Percentiles rank a stretch among this genome's conserved stretches.
Conservation (phyloP, 2,329 filamentous ascomycete genomes). For the Aspergillus candidus region DNA sequence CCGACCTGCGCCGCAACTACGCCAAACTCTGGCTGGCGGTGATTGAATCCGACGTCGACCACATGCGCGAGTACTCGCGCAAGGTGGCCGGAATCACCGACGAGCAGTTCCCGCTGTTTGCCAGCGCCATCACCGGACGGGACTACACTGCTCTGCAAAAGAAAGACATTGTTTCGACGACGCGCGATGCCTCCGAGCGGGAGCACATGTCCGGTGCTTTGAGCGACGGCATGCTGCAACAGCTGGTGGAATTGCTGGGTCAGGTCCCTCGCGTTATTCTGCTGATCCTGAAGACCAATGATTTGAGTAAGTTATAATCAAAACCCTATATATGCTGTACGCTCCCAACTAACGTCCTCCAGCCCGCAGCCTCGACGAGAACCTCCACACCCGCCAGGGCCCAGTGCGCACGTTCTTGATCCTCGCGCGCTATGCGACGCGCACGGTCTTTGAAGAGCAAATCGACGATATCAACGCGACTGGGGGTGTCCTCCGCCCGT, state of each 20-base stretch:
- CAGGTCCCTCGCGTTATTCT: slow-evolving; percentile 88
- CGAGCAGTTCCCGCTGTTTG: slow-evolving; percentile 89
- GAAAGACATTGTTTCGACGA: slow-evolving; percentile 50
- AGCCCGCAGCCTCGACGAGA: slow-evolving; percentile 86
- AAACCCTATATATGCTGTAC: background rate
- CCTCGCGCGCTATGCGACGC: slow-evolving; percentile 57
- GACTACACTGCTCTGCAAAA: slow-evolving; percentile 72
- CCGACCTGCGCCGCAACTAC: slow-evolving; percentile 72
- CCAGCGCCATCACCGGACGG: slow-evolving; percentile 88
- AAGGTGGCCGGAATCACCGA: slow-evolving; percentile 86
- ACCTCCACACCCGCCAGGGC: slow-evolving; percentile 52
- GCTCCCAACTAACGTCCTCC: slow-evolving; percentile 3
- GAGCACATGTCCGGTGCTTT: slow-evolving; percentile 77
- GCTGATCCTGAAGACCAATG: slow-evolving; percentile 95
- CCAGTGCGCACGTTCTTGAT: slow-evolving; percentile 59
- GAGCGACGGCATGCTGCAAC: slow-evolving; percentile 79
- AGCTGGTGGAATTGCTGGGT: slow-evolving; percentile 81
- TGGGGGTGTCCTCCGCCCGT: slow-evolving; percentile 48
- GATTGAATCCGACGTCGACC: slow-evolving; percentile 75
- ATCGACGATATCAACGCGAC: slow-evolving; percentile 45
- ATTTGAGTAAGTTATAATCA: slow-evolving; percentile 61
- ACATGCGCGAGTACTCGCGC: slow-evolving; percentile 82
- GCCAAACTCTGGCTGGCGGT: slow-evolving; percentile 97
- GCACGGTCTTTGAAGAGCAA: slow-evolving; percentile 57
- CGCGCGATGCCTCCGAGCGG: slow-evolving; percentile 70